These are phyloP conservation scores for Xylaria polymorpha DNA, from an alignment of 2,329 filamentous ascomycete genomes.

Conservation along the genomic window DNA sequence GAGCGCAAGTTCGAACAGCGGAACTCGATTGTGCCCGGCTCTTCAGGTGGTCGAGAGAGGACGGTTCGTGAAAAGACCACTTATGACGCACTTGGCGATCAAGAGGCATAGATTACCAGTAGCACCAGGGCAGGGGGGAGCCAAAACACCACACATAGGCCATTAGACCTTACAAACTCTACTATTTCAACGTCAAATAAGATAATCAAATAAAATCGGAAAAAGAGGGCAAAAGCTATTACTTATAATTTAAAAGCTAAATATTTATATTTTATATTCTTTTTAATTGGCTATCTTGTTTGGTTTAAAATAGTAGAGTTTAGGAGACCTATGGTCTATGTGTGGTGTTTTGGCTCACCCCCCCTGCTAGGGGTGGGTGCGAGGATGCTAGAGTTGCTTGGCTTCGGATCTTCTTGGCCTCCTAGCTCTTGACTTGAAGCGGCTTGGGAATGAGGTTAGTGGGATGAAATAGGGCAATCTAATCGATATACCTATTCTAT, in stretches of 20 bases:
- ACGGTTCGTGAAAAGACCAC: conserved; percentile 41
- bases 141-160: too few species aligned
- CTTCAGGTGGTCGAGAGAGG: conserved; percentile 61
- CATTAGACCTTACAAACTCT: too few species aligned
- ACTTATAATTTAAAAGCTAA: too few species aligned
- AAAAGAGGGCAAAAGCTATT: too few species aligned
- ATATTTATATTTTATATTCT: too few species aligned
- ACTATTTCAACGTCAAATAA: too few species aligned
- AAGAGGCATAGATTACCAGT: conserved; percentile 38
- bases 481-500: not conserved
- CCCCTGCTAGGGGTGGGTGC: not conserved
- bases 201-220: too few species aligned
- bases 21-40: conserved; percentile 67
- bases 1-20: conserved; percentile 57
- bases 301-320: too few species aligned
- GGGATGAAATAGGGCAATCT: not conserved
- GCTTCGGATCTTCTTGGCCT: not conserved
- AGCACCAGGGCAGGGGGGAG: too few species aligned
- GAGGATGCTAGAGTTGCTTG: not conserved
- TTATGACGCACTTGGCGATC: conserved; percentile 43
- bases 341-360: too few species aligned
- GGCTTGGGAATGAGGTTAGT: not conserved
- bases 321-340: too few species aligned
- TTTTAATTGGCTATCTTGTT: too few species aligned
- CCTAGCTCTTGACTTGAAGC: not conserved